These are phyloP conservation scores for Delitschia confertaspora DNA, from an alignment of 495 filamentous ascomycete species.

Conservation along the genomic window DNA sequence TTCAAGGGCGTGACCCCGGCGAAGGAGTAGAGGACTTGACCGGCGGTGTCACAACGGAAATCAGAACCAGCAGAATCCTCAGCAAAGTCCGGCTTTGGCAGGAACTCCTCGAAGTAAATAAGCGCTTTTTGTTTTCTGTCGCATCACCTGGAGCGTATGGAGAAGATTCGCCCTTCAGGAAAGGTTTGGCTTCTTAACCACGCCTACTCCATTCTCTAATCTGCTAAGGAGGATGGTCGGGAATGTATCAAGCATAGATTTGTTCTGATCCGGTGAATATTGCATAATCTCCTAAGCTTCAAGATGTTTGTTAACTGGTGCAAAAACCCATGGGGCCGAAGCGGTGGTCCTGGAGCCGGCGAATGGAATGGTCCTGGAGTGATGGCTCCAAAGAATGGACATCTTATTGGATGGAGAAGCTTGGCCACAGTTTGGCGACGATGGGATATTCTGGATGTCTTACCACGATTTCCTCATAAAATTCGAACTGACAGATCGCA, in stretches of 20 bases:
- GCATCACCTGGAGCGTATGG: constrained; percentile 61
- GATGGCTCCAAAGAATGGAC: constrained; percentile 91
- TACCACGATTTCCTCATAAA: constrained; percentile 77
- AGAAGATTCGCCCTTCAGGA: constrained; percentile 40
- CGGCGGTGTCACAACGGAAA: constrained; percentile 76
- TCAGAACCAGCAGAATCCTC: constrained; percentile 71
- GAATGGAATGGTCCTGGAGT: constrained; percentile 51
- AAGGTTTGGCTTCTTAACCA: constrained; percentile 70
- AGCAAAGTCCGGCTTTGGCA: constrained; percentile 89
- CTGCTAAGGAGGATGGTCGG: constrained; percentile 63
- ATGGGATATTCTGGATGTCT: constrained; percentile 67
- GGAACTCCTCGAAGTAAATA: constrained; percentile 74
- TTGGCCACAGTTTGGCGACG: constrained; percentile 75
- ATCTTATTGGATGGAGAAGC: constrained; percentile 68
- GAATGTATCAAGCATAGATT: constrained; percentile 33
- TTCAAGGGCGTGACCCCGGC: constrained; percentile 72
- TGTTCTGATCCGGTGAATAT: constrained; percentile 20
- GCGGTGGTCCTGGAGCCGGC: constrained; percentile 23
- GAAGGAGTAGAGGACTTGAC: constrained; percentile 91
- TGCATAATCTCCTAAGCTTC: constrained; percentile 8
- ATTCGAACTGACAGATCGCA: constrained; percentile 73
- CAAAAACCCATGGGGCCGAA: constrained; percentile 78
- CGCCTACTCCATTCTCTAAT: constrained; percentile 79
- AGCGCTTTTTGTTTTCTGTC: constrained; percentile 50
- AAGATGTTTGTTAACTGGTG: constrained; percentile 41